phyloP scores from a whole-genome alignment of 139 green algal species.

The Yamagishiella unicocca region DNA sequence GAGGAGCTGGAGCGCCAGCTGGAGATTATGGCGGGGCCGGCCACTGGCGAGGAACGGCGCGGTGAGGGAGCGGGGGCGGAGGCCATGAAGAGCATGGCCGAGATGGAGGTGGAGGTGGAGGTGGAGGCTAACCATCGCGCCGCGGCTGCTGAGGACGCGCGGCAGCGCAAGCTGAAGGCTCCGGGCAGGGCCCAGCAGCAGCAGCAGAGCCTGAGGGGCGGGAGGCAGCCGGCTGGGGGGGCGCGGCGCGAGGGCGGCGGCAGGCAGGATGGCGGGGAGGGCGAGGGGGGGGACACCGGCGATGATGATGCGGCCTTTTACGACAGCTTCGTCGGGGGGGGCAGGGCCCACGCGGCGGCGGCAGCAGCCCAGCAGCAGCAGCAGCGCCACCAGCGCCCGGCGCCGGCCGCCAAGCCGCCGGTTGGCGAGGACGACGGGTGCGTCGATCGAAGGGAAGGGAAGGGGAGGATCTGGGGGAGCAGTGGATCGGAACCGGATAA shows the following conservation, averaged over 20 bases:
- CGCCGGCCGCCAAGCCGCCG: neutral
- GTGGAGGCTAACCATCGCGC: neutral
- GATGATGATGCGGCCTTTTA: slow-evolving; percentile 32
- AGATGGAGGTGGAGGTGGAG: neutral
- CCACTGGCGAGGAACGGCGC: neutral
- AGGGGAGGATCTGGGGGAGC: neutral
- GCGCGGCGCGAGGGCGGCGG: neutral
- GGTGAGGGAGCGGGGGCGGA: neutral
- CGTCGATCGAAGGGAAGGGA: neutral
- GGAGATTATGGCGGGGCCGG: slow-evolving; percentile 9
- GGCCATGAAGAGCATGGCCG: too few species aligned
- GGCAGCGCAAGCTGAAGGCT: neutral
- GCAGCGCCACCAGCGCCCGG: neutral
- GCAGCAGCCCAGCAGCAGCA: neutral
- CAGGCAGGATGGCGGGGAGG: neutral
- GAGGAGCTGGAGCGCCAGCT: slow-evolving; percentile 34
- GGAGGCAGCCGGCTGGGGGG: neutral
- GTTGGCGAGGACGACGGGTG: slow-evolving; percentile 31
- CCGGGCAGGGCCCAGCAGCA: neutral
- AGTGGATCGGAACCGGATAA: too few species aligned
- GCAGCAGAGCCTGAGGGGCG: neutral
- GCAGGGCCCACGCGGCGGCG: neutral
- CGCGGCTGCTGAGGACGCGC: neutral
- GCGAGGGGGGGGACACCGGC: neutral
- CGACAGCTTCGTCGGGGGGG: neutral